These are phyloP conservation scores for Adenanthera pavonina DNA, from an alignment of 306 rosid species.

Conservation along the genomic window DNA sequence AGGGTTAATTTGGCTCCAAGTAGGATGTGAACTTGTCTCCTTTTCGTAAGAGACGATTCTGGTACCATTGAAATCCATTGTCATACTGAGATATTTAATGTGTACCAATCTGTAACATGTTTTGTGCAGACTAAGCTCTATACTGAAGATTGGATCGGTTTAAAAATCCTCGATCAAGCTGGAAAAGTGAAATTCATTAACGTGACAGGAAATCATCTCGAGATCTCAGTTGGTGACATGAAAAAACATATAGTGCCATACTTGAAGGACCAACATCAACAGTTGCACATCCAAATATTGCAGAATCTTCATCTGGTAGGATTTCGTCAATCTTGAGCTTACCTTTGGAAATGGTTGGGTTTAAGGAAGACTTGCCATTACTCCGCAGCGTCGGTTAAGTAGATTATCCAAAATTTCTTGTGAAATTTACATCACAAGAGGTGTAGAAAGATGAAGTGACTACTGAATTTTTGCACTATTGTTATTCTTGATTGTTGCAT, in stretches of 20 bases:
- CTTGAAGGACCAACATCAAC: constrained; percentile 46
- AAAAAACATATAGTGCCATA: constrained; percentile 44
- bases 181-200: constrained; percentile 58
- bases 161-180: constrained; percentile 52
- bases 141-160: constrained; percentile 57
- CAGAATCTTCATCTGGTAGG: constrained; percentile 29
- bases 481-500: neutral
- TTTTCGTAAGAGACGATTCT: too few species aligned
- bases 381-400: constrained; percentile 7
- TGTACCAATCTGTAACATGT: neutral
- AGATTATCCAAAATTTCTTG: neutral
- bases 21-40: too few species aligned
- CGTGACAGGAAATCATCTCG: constrained; percentile 49
- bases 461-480: neutral
- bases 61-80: too few species aligned
- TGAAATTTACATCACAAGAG: neutral
- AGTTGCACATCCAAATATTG: constrained; percentile 26
- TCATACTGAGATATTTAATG: too few species aligned
- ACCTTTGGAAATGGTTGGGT: constrained; percentile 33
- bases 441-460: neutral
- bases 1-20: too few species aligned
- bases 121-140: constrained; percentile 54
- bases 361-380: constrained; percentile 10
- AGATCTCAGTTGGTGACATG: constrained; percentile 42
- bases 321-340: constrained; percentile 40